Evolutionary conservation across 2,329 filamentous ascomycete genomes (phyloP), one percentile per base, ranked within the genome.

Genomic region (Paecilomyces niveus): DNA sequence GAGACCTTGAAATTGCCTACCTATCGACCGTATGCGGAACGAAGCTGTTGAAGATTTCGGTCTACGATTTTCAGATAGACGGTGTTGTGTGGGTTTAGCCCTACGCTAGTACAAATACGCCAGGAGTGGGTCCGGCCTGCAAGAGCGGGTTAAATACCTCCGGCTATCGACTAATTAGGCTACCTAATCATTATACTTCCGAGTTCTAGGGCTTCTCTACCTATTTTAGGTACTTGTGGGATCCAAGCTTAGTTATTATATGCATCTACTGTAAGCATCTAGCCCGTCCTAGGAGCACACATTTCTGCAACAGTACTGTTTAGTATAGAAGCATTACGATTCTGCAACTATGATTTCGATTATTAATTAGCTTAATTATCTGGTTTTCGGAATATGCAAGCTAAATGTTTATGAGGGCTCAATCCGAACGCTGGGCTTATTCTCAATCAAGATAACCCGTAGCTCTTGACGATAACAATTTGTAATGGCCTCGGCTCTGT

Each of bases 81-180:
- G 64, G 70, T 72, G 71, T 45, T 74, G 74, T 74, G 74, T 68
- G 74, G 73, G 74, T 70, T 75, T 68, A 75, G 72, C 74, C 74
- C 74, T 77, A 77, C 70, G 60, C 74, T 76, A 76, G 61, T 59
- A 65, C 65, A 7, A 6, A 66, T 67, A 56, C 2, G 66, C 67
- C 51, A 50, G 9, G 22, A 18, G 29, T 49, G 58, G 50, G 58
- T 61, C 64, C 59, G 53, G 63, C 61, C 58, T 49, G 51, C 56
- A 18, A 22, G 53, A 10, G 50, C 18, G 11, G 9, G 0, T 22
- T 7, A 2, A 9, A 56, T 54, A 61, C 31, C 33, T 26, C 32
- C 39, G 39, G 57, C 15, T 11, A 45, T 45, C 3, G 45, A 8
- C 50, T 50, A 56, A 53, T 57, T 11, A 51, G 49, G 54, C 24